phyloP scores from a whole-genome alignment of 352 stramenopile genomes.

The Phytophthora pseudosyringae region DNA sequence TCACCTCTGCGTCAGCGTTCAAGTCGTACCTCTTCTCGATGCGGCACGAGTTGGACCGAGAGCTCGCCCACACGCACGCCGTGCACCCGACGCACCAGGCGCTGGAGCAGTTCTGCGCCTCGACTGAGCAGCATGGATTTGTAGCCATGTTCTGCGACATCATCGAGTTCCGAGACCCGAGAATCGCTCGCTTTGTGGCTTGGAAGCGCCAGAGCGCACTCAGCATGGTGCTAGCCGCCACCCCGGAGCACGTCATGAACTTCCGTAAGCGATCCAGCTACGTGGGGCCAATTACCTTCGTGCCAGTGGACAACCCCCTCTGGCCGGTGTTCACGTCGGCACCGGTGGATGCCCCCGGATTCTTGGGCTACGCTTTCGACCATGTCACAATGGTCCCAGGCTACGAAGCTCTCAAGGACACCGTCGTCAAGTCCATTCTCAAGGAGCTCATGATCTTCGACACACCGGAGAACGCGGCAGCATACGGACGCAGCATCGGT shows the following conservation, averaged over 20 bases:
- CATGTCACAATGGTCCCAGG: conserved; percentile 60
- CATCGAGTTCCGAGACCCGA: conserved; percentile 64
- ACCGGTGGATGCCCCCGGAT: conserved; percentile 46
- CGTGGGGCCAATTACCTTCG: conserved; percentile 68
- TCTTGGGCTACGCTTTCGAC: conserved; percentile 80
- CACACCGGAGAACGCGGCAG: conserved; percentile 50
- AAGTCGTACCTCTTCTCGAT: conserved; percentile 65
- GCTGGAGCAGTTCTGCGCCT: conserved; percentile 61
- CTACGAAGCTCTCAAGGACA: conserved; percentile 66
- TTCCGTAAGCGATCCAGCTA: conserved; percentile 63
- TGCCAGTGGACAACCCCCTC: conserved; percentile 70
- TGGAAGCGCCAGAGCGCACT: conserved; percentile 62
- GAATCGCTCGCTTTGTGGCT: conserved; percentile 63
- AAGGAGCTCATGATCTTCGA: conserved; percentile 83
- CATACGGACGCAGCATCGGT: conserved; percentile 51
- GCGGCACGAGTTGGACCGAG: conserved; percentile 44
- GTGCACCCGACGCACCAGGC: conserved; percentile 45
- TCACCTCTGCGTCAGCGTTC: conserved; percentile 51
- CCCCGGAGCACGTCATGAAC: conserved; percentile 59
- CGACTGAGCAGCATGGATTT: conserved; percentile 65
- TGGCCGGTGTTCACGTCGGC: conserved; percentile 68
- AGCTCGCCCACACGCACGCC: conserved; percentile 55
- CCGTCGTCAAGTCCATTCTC: conserved; percentile 75
- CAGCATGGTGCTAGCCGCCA: conserved; percentile 68
- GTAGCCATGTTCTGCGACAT: conserved; percentile 85